Evolutionary conservation across 75 land plant species (phyloP).

Genomic region (Selaginella tamariscina): DNA sequence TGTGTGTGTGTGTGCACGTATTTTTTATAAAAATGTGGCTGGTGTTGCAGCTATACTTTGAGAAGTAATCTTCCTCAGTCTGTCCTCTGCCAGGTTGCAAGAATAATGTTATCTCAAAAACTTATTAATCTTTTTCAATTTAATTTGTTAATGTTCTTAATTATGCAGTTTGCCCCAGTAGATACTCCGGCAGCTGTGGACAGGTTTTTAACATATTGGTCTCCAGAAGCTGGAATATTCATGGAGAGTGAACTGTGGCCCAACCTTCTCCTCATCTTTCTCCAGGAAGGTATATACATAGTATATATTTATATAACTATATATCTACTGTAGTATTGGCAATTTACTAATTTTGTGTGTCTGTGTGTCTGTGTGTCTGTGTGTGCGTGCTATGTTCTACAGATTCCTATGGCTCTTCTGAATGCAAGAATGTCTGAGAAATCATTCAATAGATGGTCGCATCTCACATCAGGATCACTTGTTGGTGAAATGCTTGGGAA

Average conservation of each 20-base stretch:
- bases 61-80: conserved; percentile 18
- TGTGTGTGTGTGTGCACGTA: not conserved
- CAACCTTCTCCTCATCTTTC: conserved; percentile 67
- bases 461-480: conserved; percentile 35
- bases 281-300: conserved; percentile 45
- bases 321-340: not conserved
- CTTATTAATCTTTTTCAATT: not conserved
- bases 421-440: conserved; percentile 76
- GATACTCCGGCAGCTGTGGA: conserved; percentile 69
- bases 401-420: conserved; percentile 69
- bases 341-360: not conserved
- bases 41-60: conserved; percentile 19
- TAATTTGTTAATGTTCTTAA: not conserved
- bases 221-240: conserved; percentile 58
- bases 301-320: not conserved
- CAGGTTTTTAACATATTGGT: conserved; percentile 67
- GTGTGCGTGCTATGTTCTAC: too few species aligned
- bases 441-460: conserved; percentile 67
- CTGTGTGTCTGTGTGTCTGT: too few species aligned
- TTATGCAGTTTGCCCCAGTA: conserved; percentile 67
- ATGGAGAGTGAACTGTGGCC: conserved; percentile 99
- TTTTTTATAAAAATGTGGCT: not conserved
- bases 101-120: too few species aligned
- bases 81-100: conserved; percentile 22
- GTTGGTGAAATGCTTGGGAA: conserved; percentile 57